Evolutionary conservation across 139 green algal species (phyloP).

Genomic region (Chlorella sp.): DNA sequence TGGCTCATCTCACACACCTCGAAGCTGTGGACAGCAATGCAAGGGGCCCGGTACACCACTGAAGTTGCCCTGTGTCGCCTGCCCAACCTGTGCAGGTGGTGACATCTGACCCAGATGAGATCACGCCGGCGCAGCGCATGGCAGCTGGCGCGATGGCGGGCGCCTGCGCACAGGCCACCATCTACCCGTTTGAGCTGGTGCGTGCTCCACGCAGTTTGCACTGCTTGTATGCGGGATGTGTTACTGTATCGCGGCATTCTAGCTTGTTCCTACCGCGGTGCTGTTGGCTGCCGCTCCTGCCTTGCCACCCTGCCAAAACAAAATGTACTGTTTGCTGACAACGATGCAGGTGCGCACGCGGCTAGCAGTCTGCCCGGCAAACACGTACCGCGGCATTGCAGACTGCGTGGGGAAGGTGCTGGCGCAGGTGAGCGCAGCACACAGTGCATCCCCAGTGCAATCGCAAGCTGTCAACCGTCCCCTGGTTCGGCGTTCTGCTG

Average conservation of each 20-base stretch:
- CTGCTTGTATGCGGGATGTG: no score
- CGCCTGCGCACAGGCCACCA: slow-evolving; percentile 68
- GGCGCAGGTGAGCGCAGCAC: neutral
- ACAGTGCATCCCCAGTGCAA: no score
- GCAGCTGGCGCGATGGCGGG: slow-evolving; percentile 71
- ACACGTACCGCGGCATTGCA: slow-evolving; percentile 75
- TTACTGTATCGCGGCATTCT: no score
- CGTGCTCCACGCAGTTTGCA: no score
- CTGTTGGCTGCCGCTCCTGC: neutral
- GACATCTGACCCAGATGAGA: slow-evolving; percentile 60
- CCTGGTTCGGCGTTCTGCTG: no score
- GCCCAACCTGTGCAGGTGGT: slow-evolving; percentile 36
- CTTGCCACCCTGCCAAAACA: no score
- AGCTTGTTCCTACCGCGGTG: neutral
- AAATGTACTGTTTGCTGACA: no score
- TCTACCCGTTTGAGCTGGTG: slow-evolving; percentile 91
- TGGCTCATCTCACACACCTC: no score
- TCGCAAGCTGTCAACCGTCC: no score
- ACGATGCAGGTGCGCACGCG: slow-evolving; percentile 73
- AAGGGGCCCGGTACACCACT: no score
- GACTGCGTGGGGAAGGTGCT: slow-evolving; percentile 61
- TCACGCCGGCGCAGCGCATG: slow-evolving; percentile 72
- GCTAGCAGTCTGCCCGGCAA: slow-evolving; percentile 72
- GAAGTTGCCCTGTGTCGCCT: no score
- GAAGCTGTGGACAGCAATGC: no score